Evolutionary conservation across 768 basidiomycete species (phyloP), one percentile per base, ranked within the genome.

Genomic region (Nidularia pulvinata): DNA sequence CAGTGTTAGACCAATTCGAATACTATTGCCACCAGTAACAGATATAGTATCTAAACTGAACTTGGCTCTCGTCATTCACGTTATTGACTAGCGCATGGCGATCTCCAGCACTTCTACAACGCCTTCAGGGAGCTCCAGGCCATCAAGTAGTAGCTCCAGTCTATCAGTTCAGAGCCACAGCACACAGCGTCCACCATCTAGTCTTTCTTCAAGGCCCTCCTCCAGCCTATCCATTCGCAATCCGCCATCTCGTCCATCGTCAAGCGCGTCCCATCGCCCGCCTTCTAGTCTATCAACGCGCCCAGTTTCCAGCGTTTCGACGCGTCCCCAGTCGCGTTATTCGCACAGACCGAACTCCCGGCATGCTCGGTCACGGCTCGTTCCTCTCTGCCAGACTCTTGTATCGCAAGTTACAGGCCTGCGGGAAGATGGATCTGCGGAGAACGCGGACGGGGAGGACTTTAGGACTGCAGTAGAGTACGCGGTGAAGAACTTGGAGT

Each of bases 401-500:
- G 83, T 77, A 14, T 64, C 69, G 3, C 83, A 86, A 42, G 57
- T 87, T 6, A 81, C 79, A 4, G 81, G 80, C 6, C 61, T 89
- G 33, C 67, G 68, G 3, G 66, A 76, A n/a, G 76, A 78, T 33
- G 71, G 74, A 22, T 61, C 58, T 6, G 71, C 72, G 13, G 61
- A 53, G 13, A 77, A 81, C 47, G 61, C 59, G 5, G 69, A 72
- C 34, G 67, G 56, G 46, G 66, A 71, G 10, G 59, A 76, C 7
- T 79, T 81, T 59, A 76, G 74, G 25, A 70, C 72, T 19, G 70
- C 74, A 0, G 75, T 84, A 16, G 86, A 88, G 46, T 79, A 80
- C 60, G 83, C 79, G 0, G 73, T 81, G 48, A 88, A 79, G 63
- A 80, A 72, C 55, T 52, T 89, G 48, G 89, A 91, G 54, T 69